A percentile compares a stretch with the other conserved stretches of the same genome.
phyloP scores from a whole-genome alignment of 225 moss, liverwort and hornwort genomes.

The Lunularia cruciata region DNA sequence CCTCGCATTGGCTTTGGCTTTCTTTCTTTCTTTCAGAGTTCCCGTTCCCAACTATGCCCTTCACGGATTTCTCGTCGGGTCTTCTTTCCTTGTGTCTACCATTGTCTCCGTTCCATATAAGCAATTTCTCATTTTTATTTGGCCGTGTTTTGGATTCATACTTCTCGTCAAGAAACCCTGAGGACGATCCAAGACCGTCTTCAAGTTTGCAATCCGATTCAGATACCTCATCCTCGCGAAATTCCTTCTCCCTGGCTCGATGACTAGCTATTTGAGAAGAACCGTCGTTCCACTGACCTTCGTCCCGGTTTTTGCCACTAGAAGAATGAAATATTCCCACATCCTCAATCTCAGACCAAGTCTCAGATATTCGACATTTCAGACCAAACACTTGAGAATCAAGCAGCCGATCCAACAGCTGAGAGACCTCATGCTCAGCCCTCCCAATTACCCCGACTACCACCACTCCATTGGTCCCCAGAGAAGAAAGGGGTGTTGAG shows the following conservation, averaged over 20 bases:
- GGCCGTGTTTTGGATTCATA: conserved; percentile 14
- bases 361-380: conserved; percentile 35
- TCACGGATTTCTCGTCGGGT: conserved; percentile 16
- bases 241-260: conserved; percentile 13
- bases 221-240: conserved; percentile 12
- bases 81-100: conserved; percentile 30
- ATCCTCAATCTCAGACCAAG: conserved; percentile 25
- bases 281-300: conserved; percentile 36
- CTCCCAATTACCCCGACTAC: conserved; percentile 88
- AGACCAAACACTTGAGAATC: conserved; percentile 65
- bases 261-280: background rate
- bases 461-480: conserved; percentile 67
- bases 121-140: conserved; percentile 19
- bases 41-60: conserved; percentile 10
- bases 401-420: conserved; percentile 87
- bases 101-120: conserved; percentile 18
- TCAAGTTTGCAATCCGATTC: conserved; percentile 17
- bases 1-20: conserved; percentile 13
- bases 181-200: conserved; percentile 1
- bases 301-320: conserved; percentile 21
- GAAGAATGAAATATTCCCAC: conserved; percentile 13
- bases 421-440: conserved; percentile 70
- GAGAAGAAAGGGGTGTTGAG: conserved; percentile 22
- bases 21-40: conserved; percentile 17
- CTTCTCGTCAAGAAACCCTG: conserved; percentile 22